Conservation (phyloP, 345 rosid genomes). For the Acer campestre region DNA sequence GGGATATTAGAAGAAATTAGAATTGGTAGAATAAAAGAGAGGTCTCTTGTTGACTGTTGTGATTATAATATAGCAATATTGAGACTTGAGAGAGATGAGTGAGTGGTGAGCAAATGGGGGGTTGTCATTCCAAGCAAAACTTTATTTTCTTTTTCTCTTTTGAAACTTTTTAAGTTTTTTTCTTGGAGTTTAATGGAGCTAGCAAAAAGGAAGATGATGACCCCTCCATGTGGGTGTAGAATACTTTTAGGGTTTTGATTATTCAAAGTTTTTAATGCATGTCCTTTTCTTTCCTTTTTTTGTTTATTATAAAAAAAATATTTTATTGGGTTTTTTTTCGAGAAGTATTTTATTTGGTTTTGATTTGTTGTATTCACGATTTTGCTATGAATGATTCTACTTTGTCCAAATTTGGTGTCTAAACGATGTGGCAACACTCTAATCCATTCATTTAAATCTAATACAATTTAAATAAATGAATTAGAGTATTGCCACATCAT, state of each 20-base stretch:
- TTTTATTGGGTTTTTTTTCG: not conserved
- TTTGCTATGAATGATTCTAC: not conserved
- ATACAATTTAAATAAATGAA: no score
- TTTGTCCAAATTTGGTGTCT: no score
- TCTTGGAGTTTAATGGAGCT: constrained; percentile 23
- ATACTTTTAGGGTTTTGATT: constrained; percentile 14
- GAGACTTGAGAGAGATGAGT: not conserved
- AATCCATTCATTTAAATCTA: no score
- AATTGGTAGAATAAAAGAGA: no score
- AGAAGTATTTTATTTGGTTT: not conserved
- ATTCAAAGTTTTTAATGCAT: not conserved
- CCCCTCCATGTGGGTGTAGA: constrained; percentile 29
- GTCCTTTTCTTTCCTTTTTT: constrained; percentile 15
- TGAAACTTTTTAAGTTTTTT: not conserved
- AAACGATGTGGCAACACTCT: no score
- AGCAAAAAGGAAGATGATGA: constrained; percentile 8
- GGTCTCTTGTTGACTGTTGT: not conserved
- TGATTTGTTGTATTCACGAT: constrained; percentile 16
- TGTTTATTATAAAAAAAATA: not conserved
- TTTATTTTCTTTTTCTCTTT: not conserved
- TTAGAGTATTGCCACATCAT: no score
- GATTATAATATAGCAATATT: not conserved
- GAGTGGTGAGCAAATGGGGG: constrained; percentile 14
- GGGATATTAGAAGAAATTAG: no score
- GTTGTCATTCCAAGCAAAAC: not conserved